Percentiles rank a stretch among this genome's conserved stretches.
Evolutionary conservation across 352 stramenopile genomes (phyloP).

Genomic region (Phytophthora tubulina): DNA sequence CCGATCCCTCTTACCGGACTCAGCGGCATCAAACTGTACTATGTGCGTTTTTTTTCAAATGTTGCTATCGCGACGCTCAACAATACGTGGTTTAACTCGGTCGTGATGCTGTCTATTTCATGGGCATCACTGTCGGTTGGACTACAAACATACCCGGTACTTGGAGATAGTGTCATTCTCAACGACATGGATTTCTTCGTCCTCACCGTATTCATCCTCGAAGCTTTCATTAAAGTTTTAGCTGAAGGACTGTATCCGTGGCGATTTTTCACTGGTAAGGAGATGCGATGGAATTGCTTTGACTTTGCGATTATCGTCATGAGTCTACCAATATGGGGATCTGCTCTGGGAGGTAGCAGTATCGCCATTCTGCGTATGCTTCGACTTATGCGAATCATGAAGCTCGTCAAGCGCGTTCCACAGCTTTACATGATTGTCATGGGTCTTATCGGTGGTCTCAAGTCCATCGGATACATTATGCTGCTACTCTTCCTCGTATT

Average conservation of each 20-base stretch:
- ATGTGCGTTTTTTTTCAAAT: constrained; percentile 54
- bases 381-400: constrained; percentile 90
- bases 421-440: constrained; percentile 94
- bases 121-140: constrained; percentile 86
- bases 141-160: constrained; percentile 75
- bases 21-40: constrained; percentile 38
- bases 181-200: constrained; percentile 75
- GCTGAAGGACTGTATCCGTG: constrained; percentile 79
- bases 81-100: constrained; percentile 69
- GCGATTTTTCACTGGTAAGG: constrained; percentile 76
- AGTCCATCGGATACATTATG: constrained; percentile 92
- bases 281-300: constrained; percentile 88
- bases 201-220: constrained; percentile 80
- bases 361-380: constrained; percentile 89
- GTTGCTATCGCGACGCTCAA: constrained; percentile 52
- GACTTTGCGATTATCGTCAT: constrained; percentile 89
- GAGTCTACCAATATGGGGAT: constrained; percentile 76
- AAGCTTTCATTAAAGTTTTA: constrained; percentile 81
- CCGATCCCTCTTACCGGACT: constrained; percentile 51
- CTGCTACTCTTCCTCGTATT: constrained; percentile 89
- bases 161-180: constrained; percentile 53
- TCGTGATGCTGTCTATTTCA: constrained; percentile 81
- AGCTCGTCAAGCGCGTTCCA: constrained; percentile 90
- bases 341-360: constrained; percentile 69
- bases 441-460: constrained; percentile 88